Evolutionary conservation across 2,329 filamentous ascomycete species (phyloP).

Genomic region (Mycosphaerella sp.): DNA sequence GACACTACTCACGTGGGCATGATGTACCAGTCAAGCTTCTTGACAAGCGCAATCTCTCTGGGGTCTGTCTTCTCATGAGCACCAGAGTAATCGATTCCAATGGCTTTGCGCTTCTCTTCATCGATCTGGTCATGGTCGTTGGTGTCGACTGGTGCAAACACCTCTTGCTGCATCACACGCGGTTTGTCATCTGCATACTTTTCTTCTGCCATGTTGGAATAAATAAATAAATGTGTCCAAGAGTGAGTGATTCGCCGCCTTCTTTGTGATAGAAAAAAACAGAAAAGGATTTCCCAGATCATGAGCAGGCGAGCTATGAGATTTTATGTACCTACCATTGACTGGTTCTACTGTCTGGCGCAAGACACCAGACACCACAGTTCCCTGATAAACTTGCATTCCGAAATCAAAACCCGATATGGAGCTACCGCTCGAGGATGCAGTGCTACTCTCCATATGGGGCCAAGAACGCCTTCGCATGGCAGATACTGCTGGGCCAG

Average conservation of each 20-base stretch:
- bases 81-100: constrained; percentile 28
- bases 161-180: constrained; percentile 29
- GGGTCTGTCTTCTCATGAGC: constrained; percentile 32
- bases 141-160: constrained; percentile 13
- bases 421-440: too few relatives aligned
- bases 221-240: background rate
- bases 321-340: too few relatives aligned
- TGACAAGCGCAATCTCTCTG: constrained; percentile 28
- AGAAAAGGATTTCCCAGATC: too few relatives aligned
- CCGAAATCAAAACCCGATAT: too few relatives aligned
- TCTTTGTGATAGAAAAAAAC: background rate
- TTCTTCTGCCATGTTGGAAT: constrained; percentile 15
- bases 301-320: too few relatives aligned
- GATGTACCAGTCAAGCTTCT: constrained; percentile 29
- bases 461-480: constrained; percentile 13
- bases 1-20: constrained; percentile 28
- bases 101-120: constrained; percentile 29
- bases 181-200: constrained; percentile 14
- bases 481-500: constrained; percentile 8
- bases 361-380: too few relatives aligned
- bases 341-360: too few relatives aligned
- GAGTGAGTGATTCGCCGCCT: too few relatives aligned
- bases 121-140: constrained; percentile 27
- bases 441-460: background rate
- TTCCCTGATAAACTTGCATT: too few relatives aligned